Percentiles rank a stretch among this genome's conserved stretches.
These are phyloP conservation scores for Lepidium didymum DNA, from an alignment of 345 rosid species.

Conservation along the genomic window DNA sequence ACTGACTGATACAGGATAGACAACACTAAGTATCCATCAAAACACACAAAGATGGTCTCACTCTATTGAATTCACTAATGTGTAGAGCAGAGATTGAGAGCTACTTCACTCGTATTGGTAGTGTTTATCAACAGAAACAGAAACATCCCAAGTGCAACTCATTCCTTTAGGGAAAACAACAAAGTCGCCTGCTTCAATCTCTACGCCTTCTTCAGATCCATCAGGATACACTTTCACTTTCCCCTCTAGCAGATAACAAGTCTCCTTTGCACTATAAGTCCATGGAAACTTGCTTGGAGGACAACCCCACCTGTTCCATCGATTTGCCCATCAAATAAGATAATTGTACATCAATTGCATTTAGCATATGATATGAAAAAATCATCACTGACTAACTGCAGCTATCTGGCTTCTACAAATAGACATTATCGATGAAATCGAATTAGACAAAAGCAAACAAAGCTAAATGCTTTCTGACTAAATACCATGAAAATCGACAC, in stretches of 20 bases:
- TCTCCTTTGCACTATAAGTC: conserved; percentile 72
- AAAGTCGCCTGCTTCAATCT: conserved; percentile 74
- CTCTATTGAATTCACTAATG: neutral
- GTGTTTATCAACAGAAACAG: conserved; percentile 79
- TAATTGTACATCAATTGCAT: neutral
- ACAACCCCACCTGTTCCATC: conserved; percentile 43
- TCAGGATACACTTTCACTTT: conserved; percentile 75
- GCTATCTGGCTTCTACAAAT: neutral
- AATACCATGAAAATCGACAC: neutral
- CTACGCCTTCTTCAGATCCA: conserved; percentile 59
- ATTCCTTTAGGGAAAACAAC: conserved; percentile 84
- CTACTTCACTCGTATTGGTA: conserved; percentile 51
- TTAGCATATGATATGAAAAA: neutral
- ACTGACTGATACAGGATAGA: neutral
- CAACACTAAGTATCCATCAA: neutral
- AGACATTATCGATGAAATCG: neutral
- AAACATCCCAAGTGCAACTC: conserved; percentile 96
- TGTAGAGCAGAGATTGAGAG: neutral
- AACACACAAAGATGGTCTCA: neutral
- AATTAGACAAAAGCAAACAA: neutral
- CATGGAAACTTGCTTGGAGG: conserved; percentile 92
- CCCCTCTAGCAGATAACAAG: conserved; percentile 66
- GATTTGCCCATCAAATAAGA: neutral
- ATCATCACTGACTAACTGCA: neutral
- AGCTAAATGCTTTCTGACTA: neutral